Percentiles rank a stretch among this genome's conserved stretches.
phyloP scores from a whole-genome alignment of 2,329 filamentous ascomycete genomes.

The Scedosporium dehoogii region DNA sequence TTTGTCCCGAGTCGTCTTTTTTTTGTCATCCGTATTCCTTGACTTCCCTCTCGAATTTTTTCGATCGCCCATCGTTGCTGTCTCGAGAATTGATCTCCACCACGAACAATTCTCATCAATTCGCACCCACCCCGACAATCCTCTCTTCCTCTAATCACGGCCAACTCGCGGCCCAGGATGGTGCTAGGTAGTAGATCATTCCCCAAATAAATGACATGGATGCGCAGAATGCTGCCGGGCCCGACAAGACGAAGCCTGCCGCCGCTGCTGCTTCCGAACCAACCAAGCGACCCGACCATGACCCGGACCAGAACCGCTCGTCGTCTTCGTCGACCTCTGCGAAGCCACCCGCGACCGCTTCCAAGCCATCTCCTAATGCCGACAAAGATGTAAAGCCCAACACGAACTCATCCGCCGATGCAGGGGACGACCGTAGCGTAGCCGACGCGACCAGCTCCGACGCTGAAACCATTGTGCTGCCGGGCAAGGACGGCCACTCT shows the following conservation, averaged over 20 bases:
- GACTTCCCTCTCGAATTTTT: background rate
- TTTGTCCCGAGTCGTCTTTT: background rate
- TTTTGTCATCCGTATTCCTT: background rate
- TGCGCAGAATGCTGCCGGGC: constrained; percentile 58
- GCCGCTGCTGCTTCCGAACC: constrained; percentile 25
- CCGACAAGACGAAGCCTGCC: constrained; percentile 49
- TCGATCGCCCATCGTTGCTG: background rate
- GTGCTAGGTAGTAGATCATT: constrained; percentile 40
- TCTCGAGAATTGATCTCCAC: background rate
- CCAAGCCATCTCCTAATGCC: constrained; percentile 9
- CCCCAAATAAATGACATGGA: constrained; percentile 56
- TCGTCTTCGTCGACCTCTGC: constrained; percentile 13
- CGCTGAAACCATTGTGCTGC: constrained; percentile 61
- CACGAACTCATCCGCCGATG: constrained; percentile 5
- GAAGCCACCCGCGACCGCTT: background rate
- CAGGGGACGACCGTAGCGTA: constrained; percentile 30
- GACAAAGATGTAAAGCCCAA: constrained; percentile 2
- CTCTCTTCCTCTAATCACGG: constrained; percentile 15
- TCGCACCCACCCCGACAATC: background rate
- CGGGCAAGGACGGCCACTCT: constrained; percentile 54
- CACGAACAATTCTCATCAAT: constrained; percentile 5
- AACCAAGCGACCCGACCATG: constrained; percentile 12
- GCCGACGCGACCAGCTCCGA: constrained; percentile 54
- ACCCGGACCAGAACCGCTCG: constrained; percentile 11
- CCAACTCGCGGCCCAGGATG: constrained; percentile 43